Conservation (phyloP, 495 filamentous ascomycete genomes). For the Hypoxylon cercidicola region DNA sequence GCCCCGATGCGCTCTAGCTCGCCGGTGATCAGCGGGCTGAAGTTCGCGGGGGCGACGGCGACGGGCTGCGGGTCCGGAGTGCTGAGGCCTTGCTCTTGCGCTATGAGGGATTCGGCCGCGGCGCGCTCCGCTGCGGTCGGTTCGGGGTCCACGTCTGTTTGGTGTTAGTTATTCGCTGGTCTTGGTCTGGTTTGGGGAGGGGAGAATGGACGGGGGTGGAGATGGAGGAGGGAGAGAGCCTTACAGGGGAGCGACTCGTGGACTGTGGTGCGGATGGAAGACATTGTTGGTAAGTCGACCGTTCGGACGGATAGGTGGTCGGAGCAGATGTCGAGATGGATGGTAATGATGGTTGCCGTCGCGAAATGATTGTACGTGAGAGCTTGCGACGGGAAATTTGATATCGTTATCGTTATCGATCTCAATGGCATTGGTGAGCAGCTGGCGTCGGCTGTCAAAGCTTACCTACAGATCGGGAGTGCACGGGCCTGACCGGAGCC, state of each 20-base stretch:
- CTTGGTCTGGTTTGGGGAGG: slow-evolving; percentile 24
- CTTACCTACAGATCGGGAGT: background rate
- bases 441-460: slow-evolving; percentile 8
- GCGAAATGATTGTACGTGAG: slow-evolving; percentile 4
- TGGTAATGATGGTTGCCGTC: slow-evolving; percentile 34
- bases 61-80: slow-evolving; percentile 48
- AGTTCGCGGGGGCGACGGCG: slow-evolving; percentile 48
- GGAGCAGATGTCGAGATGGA: slow-evolving; percentile 55
- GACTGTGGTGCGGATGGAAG: slow-evolving; percentile 70
- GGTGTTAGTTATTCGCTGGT: slow-evolving; percentile 33
- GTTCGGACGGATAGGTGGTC: background rate
- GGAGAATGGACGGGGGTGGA: slow-evolving; percentile 11
- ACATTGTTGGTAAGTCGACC: slow-evolving; percentile 57
- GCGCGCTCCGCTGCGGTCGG: slow-evolving; percentile 68
- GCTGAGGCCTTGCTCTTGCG: slow-evolving; percentile 65
- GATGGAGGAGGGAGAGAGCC: slow-evolving; percentile 18
- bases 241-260: slow-evolving; percentile 90
- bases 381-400: slow-evolving; percentile 21
- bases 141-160: slow-evolving; percentile 73
- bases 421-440: background rate
- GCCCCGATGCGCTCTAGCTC: slow-evolving; percentile 62
- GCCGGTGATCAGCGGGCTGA: slow-evolving; percentile 69
- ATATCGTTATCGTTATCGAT: slow-evolving; percentile 33
- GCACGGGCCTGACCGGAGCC: slow-evolving; percentile 6
- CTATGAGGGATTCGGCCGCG: slow-evolving; percentile 71